phyloP scores from a whole-genome alignment of 495 filamentous ascomycete species.

The Aspergillus coremiiformis region DNA sequence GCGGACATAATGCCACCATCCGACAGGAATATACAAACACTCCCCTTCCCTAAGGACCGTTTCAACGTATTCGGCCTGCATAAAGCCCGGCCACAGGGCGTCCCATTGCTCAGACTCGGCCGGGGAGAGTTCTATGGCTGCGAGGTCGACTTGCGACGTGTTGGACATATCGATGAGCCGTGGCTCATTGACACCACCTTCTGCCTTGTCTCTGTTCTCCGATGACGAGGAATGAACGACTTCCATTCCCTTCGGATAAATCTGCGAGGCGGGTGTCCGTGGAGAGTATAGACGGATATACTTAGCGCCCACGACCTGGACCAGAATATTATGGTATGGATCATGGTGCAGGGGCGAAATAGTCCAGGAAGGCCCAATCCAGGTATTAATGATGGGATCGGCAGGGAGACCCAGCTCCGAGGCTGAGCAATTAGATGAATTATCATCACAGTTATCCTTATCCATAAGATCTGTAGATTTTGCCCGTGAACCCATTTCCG shows the following conservation, averaged over 20 bases:
- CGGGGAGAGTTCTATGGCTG: conserved; percentile 40
- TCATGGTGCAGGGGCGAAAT: conserved; percentile 92
- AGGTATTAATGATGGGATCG: conserved; percentile 63
- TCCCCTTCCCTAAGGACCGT: conserved; percentile 74
- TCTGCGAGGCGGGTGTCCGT: conserved; percentile 40
- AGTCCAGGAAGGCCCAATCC: conserved; percentile 84
- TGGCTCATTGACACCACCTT: conserved; percentile 8
- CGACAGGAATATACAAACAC: conserved; percentile 81
- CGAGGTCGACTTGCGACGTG: conserved; percentile 70
- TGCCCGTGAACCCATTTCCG: background rate
- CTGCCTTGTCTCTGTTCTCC: conserved; percentile 7
- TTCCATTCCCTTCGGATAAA: conserved; percentile 64
- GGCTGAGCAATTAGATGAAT: conserved; percentile 4
- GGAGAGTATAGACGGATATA: conserved; percentile 85
- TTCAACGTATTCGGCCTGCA: conserved; percentile 62
- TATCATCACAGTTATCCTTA: conserved; percentile 27
- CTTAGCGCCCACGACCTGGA: conserved; percentile 85
- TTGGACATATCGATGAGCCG: conserved; percentile 81
- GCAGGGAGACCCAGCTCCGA: conserved; percentile 15
- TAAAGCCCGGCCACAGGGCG: conserved; percentile 48
- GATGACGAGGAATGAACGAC: conserved; percentile 37
- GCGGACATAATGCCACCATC: conserved; percentile 98
- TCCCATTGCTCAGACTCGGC: conserved; percentile 45
- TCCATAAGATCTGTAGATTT: background rate
- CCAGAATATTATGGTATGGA: conserved; percentile 86